Evolutionary conservation across 2,329 filamentous ascomycete species (phyloP).

Genomic region (Calonectria honghensis): DNA sequence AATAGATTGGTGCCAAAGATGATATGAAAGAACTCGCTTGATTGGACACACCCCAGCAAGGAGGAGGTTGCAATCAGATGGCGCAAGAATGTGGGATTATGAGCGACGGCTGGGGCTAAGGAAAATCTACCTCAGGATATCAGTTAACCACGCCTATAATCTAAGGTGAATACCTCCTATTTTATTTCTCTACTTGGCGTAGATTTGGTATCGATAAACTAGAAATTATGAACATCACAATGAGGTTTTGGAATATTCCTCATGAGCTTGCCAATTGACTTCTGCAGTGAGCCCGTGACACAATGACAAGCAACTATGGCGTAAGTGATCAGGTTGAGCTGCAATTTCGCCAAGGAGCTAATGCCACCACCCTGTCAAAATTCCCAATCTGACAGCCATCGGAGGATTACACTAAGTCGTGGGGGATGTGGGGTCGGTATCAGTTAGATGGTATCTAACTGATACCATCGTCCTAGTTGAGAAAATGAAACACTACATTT

Average conservation of each 20-base stretch:
- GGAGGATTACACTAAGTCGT: neutral
- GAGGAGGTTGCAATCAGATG: slow-evolving; percentile 15
- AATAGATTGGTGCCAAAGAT: neutral
- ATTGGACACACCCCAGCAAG: neutral
- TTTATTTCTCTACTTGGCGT: too few relatives aligned
- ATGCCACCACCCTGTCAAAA: neutral
- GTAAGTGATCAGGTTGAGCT: slow-evolving; percentile 25
- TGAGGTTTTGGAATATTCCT: neutral
- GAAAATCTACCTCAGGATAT: too few relatives aligned
- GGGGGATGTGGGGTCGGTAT: slow-evolving; percentile 10
- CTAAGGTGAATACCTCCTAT: too few relatives aligned
- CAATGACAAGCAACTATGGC: slow-evolving; percentile 26
- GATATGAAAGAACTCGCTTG: neutral
- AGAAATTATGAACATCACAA: neutral
- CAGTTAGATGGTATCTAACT: neutral
- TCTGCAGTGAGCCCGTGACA: neutral
- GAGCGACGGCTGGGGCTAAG: slow-evolving; percentile 21
- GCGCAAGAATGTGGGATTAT: slow-evolving; percentile 36
- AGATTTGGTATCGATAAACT: too few relatives aligned
- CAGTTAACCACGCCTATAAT: neutral
- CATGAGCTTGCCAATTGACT: neutral
- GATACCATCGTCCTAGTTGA: too few relatives aligned
- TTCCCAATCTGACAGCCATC: neutral
- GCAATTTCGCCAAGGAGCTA: slow-evolving; percentile 25
- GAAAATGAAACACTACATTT: neutral